Evolutionary conservation across 768 basidiomycete genomes (phyloP), one percentile per base, ranked within the genome.

Genomic region (Rhodotorula toruloides): DNA sequence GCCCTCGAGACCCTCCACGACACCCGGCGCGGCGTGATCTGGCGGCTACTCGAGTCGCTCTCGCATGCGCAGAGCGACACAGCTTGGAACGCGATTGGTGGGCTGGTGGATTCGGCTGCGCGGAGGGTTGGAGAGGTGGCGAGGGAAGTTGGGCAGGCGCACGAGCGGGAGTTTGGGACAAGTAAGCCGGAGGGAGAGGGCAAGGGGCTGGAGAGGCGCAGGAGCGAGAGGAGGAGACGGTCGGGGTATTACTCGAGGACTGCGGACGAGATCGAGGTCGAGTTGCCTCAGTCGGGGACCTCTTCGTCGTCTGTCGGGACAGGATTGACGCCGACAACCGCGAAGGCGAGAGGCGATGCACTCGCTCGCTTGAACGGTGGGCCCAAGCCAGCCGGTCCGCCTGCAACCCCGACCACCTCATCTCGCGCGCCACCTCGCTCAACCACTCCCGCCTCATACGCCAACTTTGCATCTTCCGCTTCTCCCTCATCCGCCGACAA

Each of bases 21-120:
- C 2, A 25, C 39, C 25, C 21, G 62, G 34, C 21, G 48, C 25
- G 55, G 37, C 10, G 42, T 63, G 17, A 17, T 63, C 6, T 63
- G 62, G 63, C 42, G 63, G 8, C 4, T 58, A 13, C 43, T 65
- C 43, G 56, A 52, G 34, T 34, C 43, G 27, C 43, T 58, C 10
- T 43, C 44, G 36, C 34, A 29, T 14, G 29, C 54, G 46, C 42
- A 17, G 25, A 34, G 25, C 17, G 36, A 44, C n/a, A 32, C 14
- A 13, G 48, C 25, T 9, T 65, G 57, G 57, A 14, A 8, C n/a
- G 25, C 22, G 25, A 29, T 44, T 9, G 32, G 22, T 10, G 29
- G 22, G 9, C 27, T 48, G 34, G 32, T 65, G 42, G 63, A 14
- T 1, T 2, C 7, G 19, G 46, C 58, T 2, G 16, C 14, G 10